phyloP scores from a whole-genome alignment of 2,329 filamentous ascomycete genomes.

The Botrytis sinoallii region DNA sequence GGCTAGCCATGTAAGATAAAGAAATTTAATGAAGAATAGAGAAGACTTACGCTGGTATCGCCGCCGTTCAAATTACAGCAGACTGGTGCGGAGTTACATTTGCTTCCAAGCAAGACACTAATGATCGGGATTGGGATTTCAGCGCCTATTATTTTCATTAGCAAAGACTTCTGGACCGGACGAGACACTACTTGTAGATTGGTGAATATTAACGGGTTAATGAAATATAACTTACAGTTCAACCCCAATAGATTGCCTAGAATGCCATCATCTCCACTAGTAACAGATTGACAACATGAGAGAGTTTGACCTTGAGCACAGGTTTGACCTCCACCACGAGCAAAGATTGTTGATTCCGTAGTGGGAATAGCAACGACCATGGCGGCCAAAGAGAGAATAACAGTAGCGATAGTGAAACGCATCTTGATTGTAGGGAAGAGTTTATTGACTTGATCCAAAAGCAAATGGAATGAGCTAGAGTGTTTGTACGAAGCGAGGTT shows the following conservation, averaged over 20 bases:
- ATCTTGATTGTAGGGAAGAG: constrained; percentile 27
- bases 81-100: neutral
- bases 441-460: constrained; percentile 8
- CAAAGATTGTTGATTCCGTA: constrained; percentile 5
- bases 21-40: neutral
- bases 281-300: constrained; percentile 18
- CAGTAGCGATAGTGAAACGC: constrained; percentile 29
- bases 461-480: neutral
- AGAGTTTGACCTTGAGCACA: constrained; percentile 10
- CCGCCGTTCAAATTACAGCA: neutral
- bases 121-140: neutral
- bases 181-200: neutral
- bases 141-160: neutral
- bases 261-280: neutral
- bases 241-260: neutral
- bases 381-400: constrained; percentile 29
- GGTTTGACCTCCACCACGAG: constrained; percentile 17
- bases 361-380: constrained; percentile 28
- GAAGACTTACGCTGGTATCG: neutral
- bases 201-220: neutral
- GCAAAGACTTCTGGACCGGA: neutral
- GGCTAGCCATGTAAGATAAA: constrained; percentile 14
- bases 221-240: neutral
- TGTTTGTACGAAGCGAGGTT: neutral
- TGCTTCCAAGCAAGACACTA: neutral